Percentiles rank a stretch among this genome's conserved stretches.
These are phyloP conservation scores for Fusarium sp. DNA, from an alignment of 2,329 filamentous ascomycete species.

Conservation along the genomic window DNA sequence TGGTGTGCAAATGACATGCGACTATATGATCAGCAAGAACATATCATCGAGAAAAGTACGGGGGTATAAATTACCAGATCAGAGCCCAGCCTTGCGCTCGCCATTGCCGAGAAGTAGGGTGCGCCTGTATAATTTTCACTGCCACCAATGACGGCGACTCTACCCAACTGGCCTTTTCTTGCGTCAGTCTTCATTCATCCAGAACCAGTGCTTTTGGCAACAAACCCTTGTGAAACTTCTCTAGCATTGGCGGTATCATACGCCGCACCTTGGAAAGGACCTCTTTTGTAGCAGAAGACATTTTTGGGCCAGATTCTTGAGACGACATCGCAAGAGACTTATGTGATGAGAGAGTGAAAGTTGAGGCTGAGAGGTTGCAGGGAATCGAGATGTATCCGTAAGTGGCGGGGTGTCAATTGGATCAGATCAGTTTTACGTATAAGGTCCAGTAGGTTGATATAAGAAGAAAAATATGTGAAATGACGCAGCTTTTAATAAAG, in stretches of 20 bases:
- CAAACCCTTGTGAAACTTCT: conserved; percentile 93
- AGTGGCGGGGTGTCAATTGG: background rate
- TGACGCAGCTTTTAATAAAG: background rate
- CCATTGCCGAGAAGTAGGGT: conserved; percentile 98
- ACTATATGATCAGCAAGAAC: conserved; percentile 57
- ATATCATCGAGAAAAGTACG: background rate
- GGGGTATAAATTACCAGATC: conserved; percentile 74
- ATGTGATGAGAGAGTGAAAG: background rate
- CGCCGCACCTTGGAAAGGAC: conserved; percentile 83
- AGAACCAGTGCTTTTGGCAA: background rate
- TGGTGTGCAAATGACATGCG: conserved; percentile 95
- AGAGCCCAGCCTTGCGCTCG: conserved; percentile 87
- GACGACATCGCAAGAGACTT: conserved; percentile 36
- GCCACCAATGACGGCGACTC: conserved; percentile 92
- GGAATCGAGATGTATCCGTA: background rate
- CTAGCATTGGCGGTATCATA: conserved; percentile 93
- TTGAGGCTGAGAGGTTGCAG: conserved; percentile 1
- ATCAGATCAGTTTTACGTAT: background rate
- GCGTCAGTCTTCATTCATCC: conserved; percentile 9
- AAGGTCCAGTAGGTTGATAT: background rate
- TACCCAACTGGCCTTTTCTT: conserved; percentile 81
- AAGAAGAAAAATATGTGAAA: background rate
- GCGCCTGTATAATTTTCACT: conserved; percentile 97
- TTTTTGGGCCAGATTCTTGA: conserved; percentile 50
- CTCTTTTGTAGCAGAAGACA: conserved; percentile 77